A percentile compares a stretch with the other conserved stretches of the same genome.
Conservation (phyloP, 805 yeast species). For the Grigorovia jiainica region DNA sequence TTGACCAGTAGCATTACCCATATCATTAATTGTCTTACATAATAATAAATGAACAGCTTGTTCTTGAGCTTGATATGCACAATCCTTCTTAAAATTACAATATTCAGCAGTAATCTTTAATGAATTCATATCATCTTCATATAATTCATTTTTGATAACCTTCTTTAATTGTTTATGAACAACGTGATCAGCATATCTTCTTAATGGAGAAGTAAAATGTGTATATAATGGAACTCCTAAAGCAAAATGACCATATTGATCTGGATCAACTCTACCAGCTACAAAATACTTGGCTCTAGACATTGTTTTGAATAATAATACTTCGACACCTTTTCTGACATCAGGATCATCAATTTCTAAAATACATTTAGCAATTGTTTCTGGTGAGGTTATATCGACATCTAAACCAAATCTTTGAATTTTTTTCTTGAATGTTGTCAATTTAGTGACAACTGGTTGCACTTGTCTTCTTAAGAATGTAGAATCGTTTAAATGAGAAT, state of each 20-base stretch:
- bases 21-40: constrained; percentile 73
- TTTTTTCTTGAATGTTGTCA: constrained; percentile 69
- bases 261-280: constrained; percentile 81
- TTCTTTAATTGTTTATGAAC: constrained; percentile 87
- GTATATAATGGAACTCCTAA: constrained; percentile 80
- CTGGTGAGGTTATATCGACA: constrained; percentile 66
- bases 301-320: constrained; percentile 72
- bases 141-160: constrained; percentile 39
- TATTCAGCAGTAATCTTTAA: constrained; percentile 80
- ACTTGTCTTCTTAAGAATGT: constrained; percentile 84
- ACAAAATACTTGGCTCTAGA: constrained; percentile 78
- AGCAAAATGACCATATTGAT: constrained; percentile 68
- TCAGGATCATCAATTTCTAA: constrained; percentile 51
- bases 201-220: constrained; percentile 85
- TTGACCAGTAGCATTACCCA: constrained; percentile 68
- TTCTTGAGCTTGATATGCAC: constrained; percentile 87
- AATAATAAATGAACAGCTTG: constrained; percentile 84
- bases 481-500: constrained; percentile 65
- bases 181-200: constrained; percentile 84
- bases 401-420: constrained; percentile 55
- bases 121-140: constrained; percentile 51
- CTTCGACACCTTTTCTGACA: constrained; percentile 65
- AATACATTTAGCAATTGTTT: constrained; percentile 63
- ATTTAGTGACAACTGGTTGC: constrained; percentile 70
- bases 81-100: constrained; percentile 91